phyloP scores from a whole-genome alignment of 2,329 filamentous ascomycete species.

The Huntiella abstrusa region DNA sequence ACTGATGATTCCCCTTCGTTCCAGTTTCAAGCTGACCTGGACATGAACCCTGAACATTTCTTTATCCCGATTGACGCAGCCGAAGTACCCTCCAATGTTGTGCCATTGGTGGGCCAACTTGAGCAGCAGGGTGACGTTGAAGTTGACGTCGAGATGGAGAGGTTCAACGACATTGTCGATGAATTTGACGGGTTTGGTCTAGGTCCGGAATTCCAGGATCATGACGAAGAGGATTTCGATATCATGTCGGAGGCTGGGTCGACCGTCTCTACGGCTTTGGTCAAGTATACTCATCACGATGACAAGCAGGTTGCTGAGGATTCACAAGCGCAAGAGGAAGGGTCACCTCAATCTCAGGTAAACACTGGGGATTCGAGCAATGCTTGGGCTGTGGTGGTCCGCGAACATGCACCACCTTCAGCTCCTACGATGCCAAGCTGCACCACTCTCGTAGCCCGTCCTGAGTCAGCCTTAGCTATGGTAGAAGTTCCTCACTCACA shows the following conservation, averaged over 20 bases:
- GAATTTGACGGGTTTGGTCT: too few species aligned
- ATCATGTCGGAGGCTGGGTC: slow-evolving; percentile 5
- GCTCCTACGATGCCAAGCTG: neutral
- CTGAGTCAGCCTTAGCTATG: neutral
- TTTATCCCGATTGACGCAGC: neutral
- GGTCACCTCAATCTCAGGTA: neutral
- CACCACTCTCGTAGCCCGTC: neutral
- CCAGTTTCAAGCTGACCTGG: neutral
- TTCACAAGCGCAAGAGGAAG: neutral
- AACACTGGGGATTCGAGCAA: neutral
- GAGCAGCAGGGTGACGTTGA: too few species aligned
- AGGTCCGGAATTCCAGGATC: too few species aligned
- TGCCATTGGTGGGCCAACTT: neutral
- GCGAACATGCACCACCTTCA: neutral
- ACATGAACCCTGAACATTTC: neutral
- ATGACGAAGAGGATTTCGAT: too few species aligned
- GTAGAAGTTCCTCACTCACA: neutral
- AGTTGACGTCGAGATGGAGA: too few species aligned
- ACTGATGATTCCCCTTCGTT: slow-evolving; percentile 1
- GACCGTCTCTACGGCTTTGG: slow-evolving; percentile 8
- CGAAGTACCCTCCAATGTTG: slow-evolving; percentile 3
- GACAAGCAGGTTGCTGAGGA: neutral
- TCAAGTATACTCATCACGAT: slow-evolving; percentile 1
- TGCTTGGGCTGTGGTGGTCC: neutral
- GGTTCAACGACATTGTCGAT: too few species aligned